Conservation (phyloP, 148 eudicot genomes). For the Pouteria glomerata region DNA sequence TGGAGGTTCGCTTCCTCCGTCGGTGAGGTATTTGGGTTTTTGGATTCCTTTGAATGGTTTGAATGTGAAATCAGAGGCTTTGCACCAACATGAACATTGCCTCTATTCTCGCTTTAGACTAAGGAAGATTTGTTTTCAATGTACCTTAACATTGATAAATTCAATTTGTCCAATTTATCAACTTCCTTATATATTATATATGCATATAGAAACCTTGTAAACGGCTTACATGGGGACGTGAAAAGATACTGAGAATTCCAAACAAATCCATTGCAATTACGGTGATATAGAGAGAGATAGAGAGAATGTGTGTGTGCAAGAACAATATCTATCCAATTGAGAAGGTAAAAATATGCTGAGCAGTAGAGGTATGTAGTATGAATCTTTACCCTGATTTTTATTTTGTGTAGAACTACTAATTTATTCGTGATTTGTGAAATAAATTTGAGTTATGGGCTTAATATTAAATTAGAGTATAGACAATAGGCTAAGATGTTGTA, state of each 20-base stretch:
- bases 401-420: background rate
- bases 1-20: slow-evolving; percentile 54
- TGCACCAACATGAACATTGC: slow-evolving; percentile 26
- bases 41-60: slow-evolving; percentile 27
- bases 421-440: background rate
- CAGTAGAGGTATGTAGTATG: background rate
- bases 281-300: background rate
- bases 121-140: slow-evolving; percentile 87
- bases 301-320: no score
- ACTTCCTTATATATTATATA: slow-evolving; percentile 17
- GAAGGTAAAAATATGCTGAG: background rate
- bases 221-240: background rate
- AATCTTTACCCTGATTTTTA: background rate
- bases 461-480: no score
- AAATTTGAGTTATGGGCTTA: background rate
- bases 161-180: slow-evolving; percentile 55
- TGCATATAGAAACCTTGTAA: background rate
- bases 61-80: slow-evolving; percentile 30
- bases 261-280: background rate
- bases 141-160: slow-evolving; percentile 94
- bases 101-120: slow-evolving; percentile 82
- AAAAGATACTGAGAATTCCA: background rate
- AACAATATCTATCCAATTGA: no score
- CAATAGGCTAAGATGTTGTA: no score
- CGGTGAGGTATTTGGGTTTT: slow-evolving; percentile 50